phyloP scores from a whole-genome alignment of 768 basidiomycete species.

The Chalciporus chontae region DNA sequence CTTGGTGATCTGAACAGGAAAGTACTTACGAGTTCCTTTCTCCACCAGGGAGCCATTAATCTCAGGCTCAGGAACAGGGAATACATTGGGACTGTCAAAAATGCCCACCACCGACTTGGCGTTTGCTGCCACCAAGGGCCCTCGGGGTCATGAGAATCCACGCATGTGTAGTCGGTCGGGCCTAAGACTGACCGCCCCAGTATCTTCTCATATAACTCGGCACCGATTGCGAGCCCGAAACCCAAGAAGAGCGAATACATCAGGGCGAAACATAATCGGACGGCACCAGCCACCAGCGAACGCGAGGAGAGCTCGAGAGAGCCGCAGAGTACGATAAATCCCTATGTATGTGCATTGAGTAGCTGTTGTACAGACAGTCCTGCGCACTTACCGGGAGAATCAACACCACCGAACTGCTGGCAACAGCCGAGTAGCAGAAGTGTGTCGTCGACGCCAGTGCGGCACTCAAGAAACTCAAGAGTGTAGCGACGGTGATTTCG shows the following conservation, averaged over 20 bases:
- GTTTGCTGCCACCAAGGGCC: slow-evolving; percentile 75
- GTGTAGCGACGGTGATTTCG: slow-evolving; percentile 76
- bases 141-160: slow-evolving; percentile 46
- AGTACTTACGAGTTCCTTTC: slow-evolving; percentile 50
- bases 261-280: slow-evolving; percentile 74
- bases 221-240: slow-evolving; percentile 81
- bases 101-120: slow-evolving; percentile 71
- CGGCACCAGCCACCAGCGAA: slow-evolving; percentile 81
- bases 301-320: slow-evolving; percentile 77
- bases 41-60: slow-evolving; percentile 57
- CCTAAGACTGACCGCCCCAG: slow-evolving; percentile 44
- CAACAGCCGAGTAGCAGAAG: slow-evolving; percentile 81
- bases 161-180: slow-evolving; percentile 60
- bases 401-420: slow-evolving; percentile 72
- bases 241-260: slow-evolving; percentile 77
- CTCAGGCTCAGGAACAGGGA: slow-evolving; percentile 64
- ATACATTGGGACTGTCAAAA: slow-evolving; percentile 69
- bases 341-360: slow-evolving; percentile 28
- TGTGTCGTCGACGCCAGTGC: slow-evolving; percentile 63
- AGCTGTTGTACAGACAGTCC: not conserved
- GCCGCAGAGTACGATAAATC: slow-evolving; percentile 68
- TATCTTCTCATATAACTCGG: slow-evolving; percentile 60
- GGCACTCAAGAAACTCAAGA: slow-evolving; percentile 77
- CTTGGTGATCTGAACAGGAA: not conserved
- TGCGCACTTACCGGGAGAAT: slow-evolving; percentile 62